phyloP scores from a whole-genome alignment of 2,329 filamentous ascomycete genomes.

The Hypoxylon rubiginosum region DNA sequence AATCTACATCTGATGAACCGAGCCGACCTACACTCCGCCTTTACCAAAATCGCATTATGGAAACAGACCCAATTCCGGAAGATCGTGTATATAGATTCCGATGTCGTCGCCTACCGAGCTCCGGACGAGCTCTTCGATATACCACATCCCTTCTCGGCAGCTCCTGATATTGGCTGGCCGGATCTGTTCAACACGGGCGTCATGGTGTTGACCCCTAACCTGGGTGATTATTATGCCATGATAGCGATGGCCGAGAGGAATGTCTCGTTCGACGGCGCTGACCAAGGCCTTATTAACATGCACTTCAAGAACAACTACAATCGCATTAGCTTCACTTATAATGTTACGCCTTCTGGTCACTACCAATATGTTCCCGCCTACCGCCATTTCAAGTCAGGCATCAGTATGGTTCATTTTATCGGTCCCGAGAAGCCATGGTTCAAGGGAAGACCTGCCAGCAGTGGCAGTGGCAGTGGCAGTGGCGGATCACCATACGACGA shows the following conservation, averaged over 20 bases:
- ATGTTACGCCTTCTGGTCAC: constrained; percentile 94
- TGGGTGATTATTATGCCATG: constrained; percentile 89
- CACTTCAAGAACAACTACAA: constrained; percentile 89
- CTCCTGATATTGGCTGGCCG: constrained; percentile 97
- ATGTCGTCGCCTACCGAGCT: constrained; percentile 89
- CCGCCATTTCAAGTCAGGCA: constrained; percentile 89
- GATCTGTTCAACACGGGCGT: constrained; percentile 98
- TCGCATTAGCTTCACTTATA: constrained; percentile 93
- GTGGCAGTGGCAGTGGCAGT: constrained; percentile 61
- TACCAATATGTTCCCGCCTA: constrained; percentile 99
- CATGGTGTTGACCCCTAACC: constrained; percentile 88
- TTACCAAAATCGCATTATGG: constrained; percentile 98
- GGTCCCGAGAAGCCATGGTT: constrained; percentile 92
- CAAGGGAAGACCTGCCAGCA: constrained; percentile 68
- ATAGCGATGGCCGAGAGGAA: constrained; percentile 85
- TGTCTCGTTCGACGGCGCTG: constrained; percentile 95
- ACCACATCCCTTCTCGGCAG: constrained; percentile 73
- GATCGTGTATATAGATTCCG: constrained; percentile 95
- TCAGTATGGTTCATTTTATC: constrained; percentile 95
- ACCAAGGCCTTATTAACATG: constrained; percentile 95
- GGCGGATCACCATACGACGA: constrained; percentile 79
- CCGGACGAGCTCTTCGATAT: constrained; percentile 91
- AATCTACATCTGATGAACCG: constrained; percentile 95
- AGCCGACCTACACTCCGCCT: constrained; percentile 88
- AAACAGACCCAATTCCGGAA: constrained; percentile 88